phyloP scores from a whole-genome alignment of 2,329 filamentous ascomycete genomes.

The Penicillium occitanis region DNA sequence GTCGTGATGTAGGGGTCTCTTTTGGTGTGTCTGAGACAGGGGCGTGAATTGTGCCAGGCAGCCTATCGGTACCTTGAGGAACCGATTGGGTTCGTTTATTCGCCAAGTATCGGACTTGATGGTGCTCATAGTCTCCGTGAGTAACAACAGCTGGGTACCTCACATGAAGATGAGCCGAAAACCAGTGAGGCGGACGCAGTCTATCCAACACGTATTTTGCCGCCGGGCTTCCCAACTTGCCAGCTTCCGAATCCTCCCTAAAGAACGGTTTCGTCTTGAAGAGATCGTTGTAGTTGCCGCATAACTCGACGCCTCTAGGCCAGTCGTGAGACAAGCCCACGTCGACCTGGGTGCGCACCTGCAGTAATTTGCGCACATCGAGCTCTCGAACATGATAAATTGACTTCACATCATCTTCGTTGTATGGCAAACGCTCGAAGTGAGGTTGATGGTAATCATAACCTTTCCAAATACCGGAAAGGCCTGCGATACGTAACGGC shows the following conservation, averaged over 20 bases:
- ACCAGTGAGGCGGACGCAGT: conserved; percentile 83
- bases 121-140: conserved; percentile 40
- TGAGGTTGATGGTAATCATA: conserved; percentile 83
- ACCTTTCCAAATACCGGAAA: conserved; percentile 94
- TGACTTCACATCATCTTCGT: conserved; percentile 68
- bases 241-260: conserved; percentile 69
- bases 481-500: conserved; percentile 78
- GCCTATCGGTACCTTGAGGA: conserved; percentile 5
- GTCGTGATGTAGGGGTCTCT: background rate
- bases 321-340: conserved; percentile 94
- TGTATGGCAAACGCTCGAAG: conserved; percentile 83
- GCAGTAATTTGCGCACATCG: conserved; percentile 85
- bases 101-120: background rate
- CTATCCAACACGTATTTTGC: conserved; percentile 78
- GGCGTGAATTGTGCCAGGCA: background rate
- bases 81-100: background rate
- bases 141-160: conserved; percentile 70
- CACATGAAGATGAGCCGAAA: conserved; percentile 88
- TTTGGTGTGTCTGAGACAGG: background rate
- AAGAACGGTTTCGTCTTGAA: conserved; percentile 76
- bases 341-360: conserved; percentile 83
- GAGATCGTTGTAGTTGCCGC: conserved; percentile 67
- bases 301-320: conserved; percentile 79
- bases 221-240: conserved; percentile 75
- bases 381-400: conserved; percentile 90